A percentile compares a stretch with the other conserved stretches of the same genome.
Evolutionary conservation across 2,329 filamentous ascomycete genomes (phyloP).

Genomic region (Monilinia vaccinii-corymbosi): DNA sequence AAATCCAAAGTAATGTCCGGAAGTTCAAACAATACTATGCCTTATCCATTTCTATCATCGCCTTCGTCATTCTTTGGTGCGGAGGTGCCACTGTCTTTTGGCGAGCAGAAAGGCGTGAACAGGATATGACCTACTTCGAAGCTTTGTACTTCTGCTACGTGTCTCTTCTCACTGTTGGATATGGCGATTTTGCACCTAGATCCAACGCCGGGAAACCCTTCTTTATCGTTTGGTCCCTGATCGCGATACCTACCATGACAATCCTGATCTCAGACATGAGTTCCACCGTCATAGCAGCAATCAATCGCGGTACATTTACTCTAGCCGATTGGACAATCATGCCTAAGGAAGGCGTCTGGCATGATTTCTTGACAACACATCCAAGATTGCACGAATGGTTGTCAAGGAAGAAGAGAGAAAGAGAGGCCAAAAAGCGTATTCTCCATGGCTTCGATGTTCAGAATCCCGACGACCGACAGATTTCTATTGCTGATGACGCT

Average conservation of each 20-base stretch:
- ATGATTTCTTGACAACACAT: slow-evolving; percentile 39
- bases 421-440: slow-evolving; percentile 36
- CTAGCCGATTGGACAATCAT: slow-evolving; percentile 58
- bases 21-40: slow-evolving; percentile 54
- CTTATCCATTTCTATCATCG: slow-evolving; percentile 46
- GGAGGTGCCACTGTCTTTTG: slow-evolving; percentile 58
- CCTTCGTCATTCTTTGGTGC: slow-evolving; percentile 56
- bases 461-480: slow-evolving; percentile 28
- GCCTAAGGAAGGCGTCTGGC: slow-evolving; percentile 50
- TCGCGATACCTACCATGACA: slow-evolving; percentile 63
- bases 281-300: slow-evolving; percentile 52
- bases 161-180: slow-evolving; percentile 59
- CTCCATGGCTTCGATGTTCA: slow-evolving; percentile 26
- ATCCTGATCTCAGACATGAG: slow-evolving; percentile 56
- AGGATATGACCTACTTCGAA: slow-evolving; percentile 52
- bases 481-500: neutral
- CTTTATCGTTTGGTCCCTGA: slow-evolving; percentile 61
- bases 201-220: slow-evolving; percentile 58
- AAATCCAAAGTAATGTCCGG: slow-evolving; percentile 47
- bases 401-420: slow-evolving; percentile 31
- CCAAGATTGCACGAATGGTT: slow-evolving; percentile 35
- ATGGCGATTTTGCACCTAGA: slow-evolving; percentile 56
- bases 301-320: slow-evolving; percentile 52
- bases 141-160: slow-evolving; percentile 63
- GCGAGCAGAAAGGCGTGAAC: slow-evolving; percentile 43